phyloP scores from a whole-genome alignment of 257 asterid species.

The Gentiana macrophylla region DNA sequence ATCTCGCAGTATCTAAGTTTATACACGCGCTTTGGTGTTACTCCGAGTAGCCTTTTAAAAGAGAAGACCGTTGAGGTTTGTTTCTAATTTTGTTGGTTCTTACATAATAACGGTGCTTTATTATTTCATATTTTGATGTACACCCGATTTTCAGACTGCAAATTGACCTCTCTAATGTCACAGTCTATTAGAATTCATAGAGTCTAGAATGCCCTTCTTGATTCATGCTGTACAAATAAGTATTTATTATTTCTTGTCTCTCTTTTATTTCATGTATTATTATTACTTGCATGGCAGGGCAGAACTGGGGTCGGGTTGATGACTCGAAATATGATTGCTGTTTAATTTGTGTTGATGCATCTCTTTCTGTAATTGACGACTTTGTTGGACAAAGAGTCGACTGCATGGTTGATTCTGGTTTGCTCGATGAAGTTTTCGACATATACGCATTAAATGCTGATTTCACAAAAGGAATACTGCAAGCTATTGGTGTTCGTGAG shows the following conservation, averaged over 20 bases:
- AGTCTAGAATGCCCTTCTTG: too few relatives aligned
- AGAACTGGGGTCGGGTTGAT: conserved; percentile 93
- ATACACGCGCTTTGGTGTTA: conserved; percentile 52
- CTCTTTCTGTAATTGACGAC: conserved; percentile 60
- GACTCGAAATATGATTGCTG: conserved; percentile 61
- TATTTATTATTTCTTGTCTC: not conserved
- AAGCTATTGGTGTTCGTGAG: conserved; percentile 93
- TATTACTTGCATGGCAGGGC: conserved; percentile 67
- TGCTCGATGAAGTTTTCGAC: conserved; percentile 61
- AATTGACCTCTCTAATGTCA: not conserved
- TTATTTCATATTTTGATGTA: not conserved
- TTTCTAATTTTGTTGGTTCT: conserved; percentile 11
- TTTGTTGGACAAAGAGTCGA: conserved; percentile 81
- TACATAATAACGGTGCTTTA: conserved; percentile 5
- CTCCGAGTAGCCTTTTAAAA: conserved; percentile 76
- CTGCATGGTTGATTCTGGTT: conserved; percentile 61
- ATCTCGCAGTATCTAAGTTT: conserved; percentile 63
- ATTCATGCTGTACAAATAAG: not conserved
- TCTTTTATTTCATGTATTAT: conserved; percentile 7
- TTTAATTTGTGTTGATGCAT: conserved; percentile 79
- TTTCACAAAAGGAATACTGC: conserved; percentile 77
- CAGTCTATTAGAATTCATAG: too few relatives aligned
- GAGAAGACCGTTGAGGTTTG: conserved; percentile 65
- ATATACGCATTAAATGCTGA: conserved; percentile 55
- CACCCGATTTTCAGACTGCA: not conserved